phyloP scores from a whole-genome alignment of 805 yeast genomes.

The Metschnikowia shivogae region DNA sequence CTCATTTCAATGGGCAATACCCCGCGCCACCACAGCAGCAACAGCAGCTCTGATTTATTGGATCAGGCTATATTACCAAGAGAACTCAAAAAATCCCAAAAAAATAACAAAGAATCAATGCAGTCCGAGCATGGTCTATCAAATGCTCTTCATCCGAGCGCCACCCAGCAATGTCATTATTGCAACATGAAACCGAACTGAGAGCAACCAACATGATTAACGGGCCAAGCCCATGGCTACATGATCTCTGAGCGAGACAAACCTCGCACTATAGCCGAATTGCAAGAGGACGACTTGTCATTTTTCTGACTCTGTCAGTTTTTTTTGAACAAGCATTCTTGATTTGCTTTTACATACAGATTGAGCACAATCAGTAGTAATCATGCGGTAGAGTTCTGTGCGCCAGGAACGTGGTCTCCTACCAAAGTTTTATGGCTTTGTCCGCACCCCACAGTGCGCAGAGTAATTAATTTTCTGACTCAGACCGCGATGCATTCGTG shows the following conservation, averaged over 20 bases:
- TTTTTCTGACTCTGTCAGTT: background rate
- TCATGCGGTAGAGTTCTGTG: background rate
- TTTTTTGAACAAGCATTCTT: background rate
- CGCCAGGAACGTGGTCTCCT: background rate
- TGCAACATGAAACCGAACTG: background rate
- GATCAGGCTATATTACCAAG: conserved; percentile 1
- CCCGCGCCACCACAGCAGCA: conserved; percentile 23
- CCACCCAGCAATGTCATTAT: no score
- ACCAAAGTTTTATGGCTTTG: no score
- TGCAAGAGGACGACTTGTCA: background rate
- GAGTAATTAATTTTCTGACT: conserved; percentile 1
- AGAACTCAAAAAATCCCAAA: conserved; percentile 4
- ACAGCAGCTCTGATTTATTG: background rate
- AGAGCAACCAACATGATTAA: background rate
- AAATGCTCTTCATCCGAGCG: no score
- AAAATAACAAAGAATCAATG: conserved; percentile 1
- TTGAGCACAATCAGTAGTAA: background rate
- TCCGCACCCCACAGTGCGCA: background rate
- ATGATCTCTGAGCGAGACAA: background rate
- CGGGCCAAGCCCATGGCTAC: background rate
- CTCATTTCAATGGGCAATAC: conserved; percentile 21
- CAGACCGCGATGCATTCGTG: conserved; percentile 3
- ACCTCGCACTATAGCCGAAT: background rate
- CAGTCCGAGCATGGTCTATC: background rate
- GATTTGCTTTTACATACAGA: background rate